Evolutionary conservation across 78 protist genomes (phyloP), one percentile per base, ranked within the genome.

Genomic region (Guillardia theta): DNA sequence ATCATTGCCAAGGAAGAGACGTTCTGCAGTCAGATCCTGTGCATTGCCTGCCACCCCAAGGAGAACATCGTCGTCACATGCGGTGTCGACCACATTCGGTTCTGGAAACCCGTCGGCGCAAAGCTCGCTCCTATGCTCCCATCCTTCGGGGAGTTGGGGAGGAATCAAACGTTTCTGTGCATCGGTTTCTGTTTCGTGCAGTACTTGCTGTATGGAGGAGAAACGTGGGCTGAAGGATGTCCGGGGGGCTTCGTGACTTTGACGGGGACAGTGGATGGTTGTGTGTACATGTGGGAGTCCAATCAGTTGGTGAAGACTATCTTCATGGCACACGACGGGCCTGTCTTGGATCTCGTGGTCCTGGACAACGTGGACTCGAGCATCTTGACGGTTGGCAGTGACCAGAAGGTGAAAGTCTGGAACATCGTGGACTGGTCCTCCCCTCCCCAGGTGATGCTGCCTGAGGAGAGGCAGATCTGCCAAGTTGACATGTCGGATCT

Each of bases 101-200:
- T 77, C 45, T 77, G 88, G 88, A 5, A 77, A 41, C n/a, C 18
- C 45, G 4, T 22, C 19, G 88, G 88, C 15, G 43, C 45, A 8
- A 19, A 19, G 45, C 88, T 77, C 37, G n/a, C 3, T 27, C 45
- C 88, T 12, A 21, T 8, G 37, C 12, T 4, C 18, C 88, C 88
- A 22, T 15, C 9, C 22, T 77, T 77, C 45, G 88, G 88, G 15
- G 41, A 22, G 19, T 46, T 77, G 15, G 88, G 88, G n/a, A 41
- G 88, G 88, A n/a, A n/a, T 33, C 88, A 77, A 19, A 77, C 88
- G 21, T 77, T 77, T 21, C 88, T 77, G n/a, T 77, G 45, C 45
- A 19, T 39, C 37, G 88, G 21, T 8, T 77, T 77, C 45, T 77
- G 88, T 46, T 77, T 21, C 19, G 18, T 33, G 88, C 88, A 39